Base-by-base conservation (phyloP, 805 yeast species). In the Sugiyamaella boreocaroliniensis region DNA sequence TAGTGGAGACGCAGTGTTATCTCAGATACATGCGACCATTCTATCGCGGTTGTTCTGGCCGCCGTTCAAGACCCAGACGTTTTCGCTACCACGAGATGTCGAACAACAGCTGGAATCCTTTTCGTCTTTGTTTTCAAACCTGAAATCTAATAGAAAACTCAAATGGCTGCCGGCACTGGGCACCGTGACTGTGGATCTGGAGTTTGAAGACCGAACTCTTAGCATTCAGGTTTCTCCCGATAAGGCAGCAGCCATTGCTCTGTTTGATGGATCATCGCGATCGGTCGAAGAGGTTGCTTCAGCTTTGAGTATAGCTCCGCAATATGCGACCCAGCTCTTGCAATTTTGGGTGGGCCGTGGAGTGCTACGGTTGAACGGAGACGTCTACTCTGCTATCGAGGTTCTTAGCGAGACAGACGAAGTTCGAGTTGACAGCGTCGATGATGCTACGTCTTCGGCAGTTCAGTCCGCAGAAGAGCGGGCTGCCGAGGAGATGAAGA, bases 1-100 rank as follows among this genome's bases (percentile, higher is more conserved):
- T 16, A n/a, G 19, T 18, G 37, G 16, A 3, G 41, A 58, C 57
- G 49, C 45, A 44, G 29, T 26, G 20, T 34, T 41, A 0, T 22
- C 52, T 41, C 55, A 65, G 18, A 70, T 83, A 32, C 80, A 79
- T 50, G 79, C 87, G 0, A 74, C 84, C 2, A 74, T 89, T 16
- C 69, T 92, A 10, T 89, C 97, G 0, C 80, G 85, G 55, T 66
- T 86, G 16, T 92, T 82, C 64, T 92, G 99, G 99, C 88, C 90
- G 0, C 63, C 74, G 4, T 61, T 78, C n/a, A 61, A 72, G 29
- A 67, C 70, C 5, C 74, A 73, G 32, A 62, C 65, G n/a, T 76
- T 81, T 58, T 64, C 60, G 7, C 61, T 82, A 1, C 93, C 95
- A 0, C 57, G 59, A 0, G 61, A 52, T 0, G 67, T 89, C 1